phyloP scores from a whole-genome alignment of 768 basidiomycete genomes.

The Hygrocybe punicea region DNA sequence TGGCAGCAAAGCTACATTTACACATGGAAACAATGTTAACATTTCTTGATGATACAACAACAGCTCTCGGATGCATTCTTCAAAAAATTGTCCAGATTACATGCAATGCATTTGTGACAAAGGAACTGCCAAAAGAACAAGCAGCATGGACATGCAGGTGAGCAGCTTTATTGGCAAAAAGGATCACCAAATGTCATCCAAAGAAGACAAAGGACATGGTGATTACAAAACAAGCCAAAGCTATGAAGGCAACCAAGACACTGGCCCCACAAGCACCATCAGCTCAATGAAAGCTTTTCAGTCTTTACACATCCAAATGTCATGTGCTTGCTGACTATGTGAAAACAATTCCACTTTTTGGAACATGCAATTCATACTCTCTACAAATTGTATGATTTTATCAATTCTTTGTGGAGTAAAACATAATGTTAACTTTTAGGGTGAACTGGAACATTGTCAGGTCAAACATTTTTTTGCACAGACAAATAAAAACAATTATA shows the following conservation, averaged over 20 bases:
- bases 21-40: conserved; percentile 33
- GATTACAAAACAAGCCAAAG: neutral
- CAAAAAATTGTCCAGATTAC: conserved; percentile 18
- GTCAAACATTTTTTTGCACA: conserved; percentile 35
- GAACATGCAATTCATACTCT: conserved; percentile 28
- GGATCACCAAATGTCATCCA: conserved; percentile 11
- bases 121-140: conserved; percentile 32
- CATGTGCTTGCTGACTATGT: conserved; percentile 30
- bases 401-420: neutral
- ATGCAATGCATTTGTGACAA: conserved; percentile 18
- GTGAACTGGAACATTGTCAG: conserved; percentile 36
- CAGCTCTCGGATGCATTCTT: conserved; percentile 22
- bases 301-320: conserved; percentile 27
- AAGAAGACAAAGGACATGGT: neutral
- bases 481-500: conserved; percentile 32
- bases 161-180: conserved; percentile 6
- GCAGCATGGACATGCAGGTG: conserved; percentile 24
- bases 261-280: conserved; percentile 19
- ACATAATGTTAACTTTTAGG: conserved; percentile 23
- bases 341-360: conserved; percentile 20
- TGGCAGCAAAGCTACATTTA: conserved; percentile 10
- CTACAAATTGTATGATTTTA: conserved; percentile 25
- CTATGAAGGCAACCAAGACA: neutral
- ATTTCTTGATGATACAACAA: conserved; percentile 22
- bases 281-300: conserved; percentile 9